A percentile compares a stretch with the other conserved stretches of the same genome.
Conservation (phyloP, 805 yeast genomes). For the Henningerozyma blattae region DNA sequence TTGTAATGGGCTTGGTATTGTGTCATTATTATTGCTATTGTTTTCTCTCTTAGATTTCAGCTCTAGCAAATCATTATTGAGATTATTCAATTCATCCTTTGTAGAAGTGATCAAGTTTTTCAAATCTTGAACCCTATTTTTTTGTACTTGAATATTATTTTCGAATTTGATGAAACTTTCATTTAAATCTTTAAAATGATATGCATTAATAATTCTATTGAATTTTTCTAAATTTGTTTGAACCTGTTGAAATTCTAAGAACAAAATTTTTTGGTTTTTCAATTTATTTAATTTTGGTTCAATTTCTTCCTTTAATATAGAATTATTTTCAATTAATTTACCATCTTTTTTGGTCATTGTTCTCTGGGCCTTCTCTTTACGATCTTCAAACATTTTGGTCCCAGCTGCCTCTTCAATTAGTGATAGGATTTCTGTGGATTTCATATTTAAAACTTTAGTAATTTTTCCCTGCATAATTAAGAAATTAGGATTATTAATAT, state of each 20-base stretch:
- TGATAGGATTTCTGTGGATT: slow-evolving; percentile 78
- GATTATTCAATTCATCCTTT: slow-evolving; percentile 40
- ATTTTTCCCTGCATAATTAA: slow-evolving; percentile 98
- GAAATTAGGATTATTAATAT: slow-evolving; percentile 94
- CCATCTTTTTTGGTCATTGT: slow-evolving; percentile 87
- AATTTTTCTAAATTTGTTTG: slow-evolving; percentile 71
- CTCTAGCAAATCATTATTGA: slow-evolving; percentile 48
- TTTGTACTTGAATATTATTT: slow-evolving; percentile 31
- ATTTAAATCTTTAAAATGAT: slow-evolving; percentile 43
- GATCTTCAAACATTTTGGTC: slow-evolving; percentile 87
- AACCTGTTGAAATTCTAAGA: slow-evolving; percentile 75
- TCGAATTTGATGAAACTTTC: slow-evolving; percentile 33
- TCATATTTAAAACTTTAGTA: slow-evolving; percentile 94
- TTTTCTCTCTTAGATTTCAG: slow-evolving; percentile 43
- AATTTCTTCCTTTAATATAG: slow-evolving; percentile 70
- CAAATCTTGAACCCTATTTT: slow-evolving; percentile 29
- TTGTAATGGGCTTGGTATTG: slow-evolving; percentile 50
- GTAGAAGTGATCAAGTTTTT: slow-evolving; percentile 34
- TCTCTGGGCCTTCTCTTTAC: slow-evolving; percentile 82
- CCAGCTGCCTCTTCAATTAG: slow-evolving; percentile 98
- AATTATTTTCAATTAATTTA: slow-evolving; percentile 66
- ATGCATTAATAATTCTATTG: slow-evolving; percentile 63
- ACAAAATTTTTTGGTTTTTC: slow-evolving; percentile 69
- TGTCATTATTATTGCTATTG: slow-evolving; percentile 25
- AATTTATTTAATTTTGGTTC: slow-evolving; percentile 82